These are phyloP conservation scores for Raffaelea albimanens DNA, from an alignment of 2,329 filamentous ascomycete genomes.

Conservation along the genomic window DNA sequence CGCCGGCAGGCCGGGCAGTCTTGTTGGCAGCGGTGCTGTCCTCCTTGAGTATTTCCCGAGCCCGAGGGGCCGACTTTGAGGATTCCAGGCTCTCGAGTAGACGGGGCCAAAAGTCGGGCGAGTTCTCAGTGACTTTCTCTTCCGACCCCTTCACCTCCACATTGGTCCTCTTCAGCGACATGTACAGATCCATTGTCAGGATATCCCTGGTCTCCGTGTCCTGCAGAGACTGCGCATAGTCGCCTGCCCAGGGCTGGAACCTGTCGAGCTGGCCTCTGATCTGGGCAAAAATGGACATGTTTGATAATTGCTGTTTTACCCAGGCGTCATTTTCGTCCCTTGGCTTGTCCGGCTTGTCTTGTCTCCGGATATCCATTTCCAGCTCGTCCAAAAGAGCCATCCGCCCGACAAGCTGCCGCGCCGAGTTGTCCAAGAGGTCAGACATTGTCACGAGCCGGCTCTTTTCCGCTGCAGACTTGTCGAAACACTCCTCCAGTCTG, in stretches of 20 bases:
- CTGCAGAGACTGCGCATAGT: slow-evolving; percentile 9
- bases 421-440: slow-evolving; percentile 8
- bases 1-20: slow-evolving; percentile 4
- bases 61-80: too few species aligned
- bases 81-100: too few species aligned
- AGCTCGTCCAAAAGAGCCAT: slow-evolving; percentile 10
- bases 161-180: slow-evolving; percentile 5
- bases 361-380: neutral
- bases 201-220: slow-evolving; percentile 8
- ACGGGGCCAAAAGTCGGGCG: too few species aligned
- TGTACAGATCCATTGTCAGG: slow-evolving; percentile 8
- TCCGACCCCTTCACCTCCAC: too few species aligned
- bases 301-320: slow-evolving; percentile 5
- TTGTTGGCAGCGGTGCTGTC: too few species aligned
- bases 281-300: slow-evolving; percentile 6
- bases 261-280: slow-evolving; percentile 7
- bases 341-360: neutral
- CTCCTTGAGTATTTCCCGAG: too few species aligned
- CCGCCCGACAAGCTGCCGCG: slow-evolving; percentile 8
- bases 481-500: slow-evolving; percentile 3
- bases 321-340: slow-evolving; percentile 3
- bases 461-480: slow-evolving; percentile 5
- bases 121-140: too few species aligned
- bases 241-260: slow-evolving; percentile 10
- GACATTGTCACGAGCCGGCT: too few species aligned